A percentile compares a stretch with the other conserved stretches of the same genome.
Evolutionary conservation across 768 basidiomycete genomes (phyloP).

Genomic region (Rhizopogon rudus): DNA sequence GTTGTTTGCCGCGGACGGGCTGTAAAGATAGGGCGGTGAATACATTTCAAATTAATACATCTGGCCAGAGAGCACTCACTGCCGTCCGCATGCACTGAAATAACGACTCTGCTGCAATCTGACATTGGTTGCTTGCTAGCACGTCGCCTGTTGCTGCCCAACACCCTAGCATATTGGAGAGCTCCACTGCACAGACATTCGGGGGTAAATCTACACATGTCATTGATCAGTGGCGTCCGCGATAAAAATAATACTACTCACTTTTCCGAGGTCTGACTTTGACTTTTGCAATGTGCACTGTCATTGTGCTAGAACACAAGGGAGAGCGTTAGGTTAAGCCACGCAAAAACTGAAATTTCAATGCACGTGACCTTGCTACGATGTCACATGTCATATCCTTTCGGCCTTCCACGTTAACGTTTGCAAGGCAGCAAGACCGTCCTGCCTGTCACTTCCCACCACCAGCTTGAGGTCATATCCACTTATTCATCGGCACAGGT

Average conservation of each 20-base stretch:
- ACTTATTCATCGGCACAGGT: not conserved
- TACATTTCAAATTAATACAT: not conserved
- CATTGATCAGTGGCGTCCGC: conserved; percentile 8
- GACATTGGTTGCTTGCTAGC: conserved; percentile 49
- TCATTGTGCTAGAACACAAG: conserved; percentile 24
- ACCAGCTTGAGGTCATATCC: not conserved
- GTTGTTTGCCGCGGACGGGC: conserved; percentile 65
- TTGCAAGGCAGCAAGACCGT: not conserved
- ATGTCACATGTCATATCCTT: not conserved
- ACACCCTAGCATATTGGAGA: conserved; percentile 78
- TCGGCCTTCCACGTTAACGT: not conserved
- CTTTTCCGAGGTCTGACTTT: conserved; percentile 78
- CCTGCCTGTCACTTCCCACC: no score
- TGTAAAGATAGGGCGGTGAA: conserved; percentile 23
- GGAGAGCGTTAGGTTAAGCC: no score
- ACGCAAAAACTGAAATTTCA: not conserved
- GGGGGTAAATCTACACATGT: conserved; percentile 12
- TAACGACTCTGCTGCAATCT: conserved; percentile 52
- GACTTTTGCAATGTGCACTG: conserved; percentile 73
- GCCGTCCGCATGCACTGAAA: conserved; percentile 84
- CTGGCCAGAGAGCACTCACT: conserved; percentile 41
- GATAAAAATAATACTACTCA: conserved; percentile 25
- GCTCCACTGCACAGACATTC: conserved; percentile 61
- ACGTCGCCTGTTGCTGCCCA: conserved; percentile 76
- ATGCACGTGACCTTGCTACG: not conserved